These are phyloP conservation scores for Sphaerulina vaccinii DNA, from an alignment of 2,329 filamentous ascomycete genomes.

Conservation along the genomic window DNA sequence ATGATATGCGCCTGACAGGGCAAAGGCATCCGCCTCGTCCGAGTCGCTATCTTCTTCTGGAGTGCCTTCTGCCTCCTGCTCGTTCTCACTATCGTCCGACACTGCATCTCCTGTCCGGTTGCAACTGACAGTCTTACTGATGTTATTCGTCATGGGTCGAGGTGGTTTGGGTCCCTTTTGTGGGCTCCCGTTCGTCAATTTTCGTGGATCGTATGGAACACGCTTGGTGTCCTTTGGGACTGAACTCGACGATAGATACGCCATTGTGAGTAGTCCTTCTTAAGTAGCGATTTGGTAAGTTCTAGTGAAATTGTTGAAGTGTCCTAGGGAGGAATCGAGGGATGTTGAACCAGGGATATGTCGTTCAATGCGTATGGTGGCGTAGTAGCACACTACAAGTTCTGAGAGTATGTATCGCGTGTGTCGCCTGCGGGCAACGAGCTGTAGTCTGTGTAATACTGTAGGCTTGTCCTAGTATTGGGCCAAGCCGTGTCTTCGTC, in stretches of 20 bases:
- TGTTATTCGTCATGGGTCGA: conserved; percentile 20
- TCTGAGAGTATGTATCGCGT: conserved; percentile 18
- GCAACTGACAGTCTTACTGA: conserved; percentile 13
- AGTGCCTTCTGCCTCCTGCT: conserved; percentile 15
- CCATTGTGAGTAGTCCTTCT: conserved; percentile 9
- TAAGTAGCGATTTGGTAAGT: background rate
- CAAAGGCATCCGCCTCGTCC: conserved; percentile 31
- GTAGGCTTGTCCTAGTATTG: conserved; percentile 19
- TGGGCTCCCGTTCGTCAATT: conserved; percentile 18
- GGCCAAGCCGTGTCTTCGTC: conserved; percentile 31
- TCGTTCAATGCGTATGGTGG: background rate
- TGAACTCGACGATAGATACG: conserved; percentile 12
- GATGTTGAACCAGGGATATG: background rate
- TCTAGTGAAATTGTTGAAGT: background rate
- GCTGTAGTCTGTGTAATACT: conserved; percentile 24
- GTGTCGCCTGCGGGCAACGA: conserved; percentile 33
- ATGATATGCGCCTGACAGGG: conserved; percentile 33
- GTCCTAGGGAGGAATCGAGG: background rate
- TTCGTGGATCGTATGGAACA: conserved; percentile 21
- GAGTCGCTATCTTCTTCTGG: conserved; percentile 21
- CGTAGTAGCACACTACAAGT: background rate
- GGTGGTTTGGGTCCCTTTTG: conserved; percentile 8
- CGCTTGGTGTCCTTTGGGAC: conserved; percentile 10
- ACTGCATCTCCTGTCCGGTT: conserved; percentile 22
- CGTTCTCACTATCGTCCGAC: conserved; percentile 28